These are phyloP conservation scores for Aspergillus sp. DNA, from an alignment of 2,329 filamentous ascomycete genomes.

Conservation along the genomic window DNA sequence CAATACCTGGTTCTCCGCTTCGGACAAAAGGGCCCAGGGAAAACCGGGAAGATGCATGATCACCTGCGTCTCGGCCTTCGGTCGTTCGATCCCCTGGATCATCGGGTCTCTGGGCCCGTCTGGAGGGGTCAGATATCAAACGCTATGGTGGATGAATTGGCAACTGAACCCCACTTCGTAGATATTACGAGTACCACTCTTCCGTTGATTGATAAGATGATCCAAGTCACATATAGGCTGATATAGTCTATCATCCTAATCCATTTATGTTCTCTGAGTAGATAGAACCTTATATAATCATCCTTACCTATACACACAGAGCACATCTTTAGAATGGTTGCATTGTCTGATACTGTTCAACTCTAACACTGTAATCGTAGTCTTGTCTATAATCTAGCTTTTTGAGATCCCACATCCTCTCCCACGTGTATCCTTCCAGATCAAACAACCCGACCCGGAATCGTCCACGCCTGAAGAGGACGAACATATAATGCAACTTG, in stretches of 20 bases:
- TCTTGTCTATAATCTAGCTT: constrained; percentile 22
- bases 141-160: too few relatives aligned
- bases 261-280: too few relatives aligned
- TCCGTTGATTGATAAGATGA: neutral
- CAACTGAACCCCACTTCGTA: neutral
- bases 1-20: neutral
- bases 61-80: neutral
- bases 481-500: constrained; percentile 7
- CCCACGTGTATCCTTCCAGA: neutral
- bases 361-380: constrained; percentile 8
- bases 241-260: too few relatives aligned
- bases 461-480: constrained; percentile 2
- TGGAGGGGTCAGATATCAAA: neutral
- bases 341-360: neutral
- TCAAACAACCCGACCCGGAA: constrained; percentile 2
- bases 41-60: neutral
- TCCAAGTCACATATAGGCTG: too few relatives aligned
- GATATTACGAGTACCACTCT: neutral
- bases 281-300: too few relatives aligned
- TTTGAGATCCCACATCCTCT: constrained; percentile 8
- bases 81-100: neutral
- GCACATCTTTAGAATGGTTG: neutral
- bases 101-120: neutral
- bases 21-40: constrained; percentile 2
- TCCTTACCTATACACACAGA: too few relatives aligned